Evolutionary conservation across 2,329 filamentous ascomycete genomes (phyloP), one percentile per base, ranked within the genome.

Genomic region (Exophiala phaeomuriformis): DNA sequence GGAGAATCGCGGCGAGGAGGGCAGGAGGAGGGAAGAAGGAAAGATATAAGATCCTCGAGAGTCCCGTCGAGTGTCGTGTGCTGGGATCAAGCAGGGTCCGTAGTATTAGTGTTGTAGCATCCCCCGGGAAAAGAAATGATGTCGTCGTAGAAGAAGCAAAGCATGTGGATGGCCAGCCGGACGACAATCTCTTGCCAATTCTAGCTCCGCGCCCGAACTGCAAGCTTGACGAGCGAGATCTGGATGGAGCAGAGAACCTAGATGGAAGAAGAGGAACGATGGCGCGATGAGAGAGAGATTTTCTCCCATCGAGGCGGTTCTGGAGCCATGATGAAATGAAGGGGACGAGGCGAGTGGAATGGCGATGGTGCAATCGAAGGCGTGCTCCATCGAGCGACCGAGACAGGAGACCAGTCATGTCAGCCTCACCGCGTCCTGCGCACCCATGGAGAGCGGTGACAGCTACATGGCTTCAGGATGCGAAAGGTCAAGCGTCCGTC

Each of bases 321-420:
- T 46, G 52, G 42, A 39, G 30, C 47, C 35, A 44, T 48, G 49
- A 45, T 52, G 48, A 37, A 36, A 49, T n/a, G 50, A 40, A 28
- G 44, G 29, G 32, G 52, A n/a, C 49, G 45, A 44, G 49, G 45
- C 37, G 48, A 46, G 28, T 35, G 42, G n/a, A 28, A 60, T 57
- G 41, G 47, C 63, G 64, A 66, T 66, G 65, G 65, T 64, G 65
- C 65, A 63, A 66, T 66, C 55, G 55, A 55, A 51, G 51, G 48
- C 44, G 49, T 52, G 52, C 19, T 19, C 19, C 19, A 49, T 44
- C 33, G 42, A 45, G 30, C 28, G 12, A 32, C 28, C 28, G 29
- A 32, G 1, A 45, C 27, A 43, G 41, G 33, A n/a, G 33, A 36
- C 19, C 19, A 19, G 19, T 19, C 19, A 19, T 19, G 19, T 19